These are phyloP conservation scores for Tardiomyces depauwii DNA, from an alignment of 1,139 yeast genomes.

Conservation along the genomic window DNA sequence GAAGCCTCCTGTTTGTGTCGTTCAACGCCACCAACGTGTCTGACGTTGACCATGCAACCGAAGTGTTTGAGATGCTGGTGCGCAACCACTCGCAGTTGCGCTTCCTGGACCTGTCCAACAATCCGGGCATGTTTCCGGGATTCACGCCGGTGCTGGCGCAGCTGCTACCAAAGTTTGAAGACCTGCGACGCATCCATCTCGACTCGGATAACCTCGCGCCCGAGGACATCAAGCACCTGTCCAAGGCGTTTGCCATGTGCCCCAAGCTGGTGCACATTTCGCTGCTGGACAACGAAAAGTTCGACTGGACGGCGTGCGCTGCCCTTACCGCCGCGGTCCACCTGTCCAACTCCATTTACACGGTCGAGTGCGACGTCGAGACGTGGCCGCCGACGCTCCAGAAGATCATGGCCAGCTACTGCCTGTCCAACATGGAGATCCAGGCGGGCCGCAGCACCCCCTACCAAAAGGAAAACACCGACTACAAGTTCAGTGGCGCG, in stretches of 20 bases:
- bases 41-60: constrained; percentile 42
- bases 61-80: constrained; percentile 41
- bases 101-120: constrained; percentile 66
- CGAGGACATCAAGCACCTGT: constrained; percentile 53
- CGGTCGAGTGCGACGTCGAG: constrained; percentile 64
- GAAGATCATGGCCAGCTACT: constrained; percentile 67
- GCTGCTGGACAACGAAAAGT: constrained; percentile 48
- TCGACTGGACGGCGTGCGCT: constrained; percentile 51
- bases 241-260: constrained; percentile 62
- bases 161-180: constrained; percentile 53
- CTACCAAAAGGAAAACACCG: not conserved
- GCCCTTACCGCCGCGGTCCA: constrained; percentile 64
- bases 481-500: not conserved
- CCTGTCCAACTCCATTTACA: constrained; percentile 49
- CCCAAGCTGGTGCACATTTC: constrained; percentile 66
- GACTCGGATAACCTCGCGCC: constrained; percentile 60
- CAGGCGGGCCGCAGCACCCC: constrained; percentile 3
- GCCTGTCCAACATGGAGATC: constrained; percentile 72
- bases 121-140: constrained; percentile 65
- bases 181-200: constrained; percentile 62
- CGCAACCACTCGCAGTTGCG: constrained; percentile 36
- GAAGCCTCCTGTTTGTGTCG: constrained; percentile 48
- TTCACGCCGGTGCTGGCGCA: constrained; percentile 50
- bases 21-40: constrained; percentile 55
- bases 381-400: constrained; percentile 58